Conservation (phyloP, 176 grass and related monocot genomes). For the Bromus sterilis region DNA sequence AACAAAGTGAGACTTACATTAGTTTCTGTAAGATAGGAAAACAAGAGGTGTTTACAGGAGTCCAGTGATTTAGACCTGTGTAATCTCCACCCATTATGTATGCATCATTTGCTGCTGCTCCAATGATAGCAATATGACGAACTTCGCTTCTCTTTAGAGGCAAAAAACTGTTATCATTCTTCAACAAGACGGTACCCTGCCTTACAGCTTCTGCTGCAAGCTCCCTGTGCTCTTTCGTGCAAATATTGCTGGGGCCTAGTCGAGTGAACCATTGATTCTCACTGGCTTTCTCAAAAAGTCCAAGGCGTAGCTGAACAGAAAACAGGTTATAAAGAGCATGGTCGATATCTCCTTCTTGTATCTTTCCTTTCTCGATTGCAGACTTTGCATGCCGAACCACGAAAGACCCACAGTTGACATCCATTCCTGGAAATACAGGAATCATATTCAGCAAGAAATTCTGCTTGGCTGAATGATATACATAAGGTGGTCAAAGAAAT, state of each 20-base stretch:
- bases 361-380: constrained; percentile 58
- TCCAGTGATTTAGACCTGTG: constrained; percentile 42
- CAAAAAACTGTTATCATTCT: constrained; percentile 70
- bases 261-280: constrained; percentile 31
- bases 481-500: neutral
- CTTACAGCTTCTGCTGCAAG: constrained; percentile 78
- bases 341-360: constrained; percentile 82
- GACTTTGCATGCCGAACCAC: constrained; percentile 56
- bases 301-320: constrained; percentile 74
- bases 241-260: constrained; percentile 58
- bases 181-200: constrained; percentile 79
- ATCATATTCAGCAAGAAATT: neutral
- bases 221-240: constrained; percentile 60
- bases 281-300: constrained; percentile 48
- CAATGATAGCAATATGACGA: constrained; percentile 53
- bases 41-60: neutral
- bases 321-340: constrained; percentile 83
- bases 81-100: constrained; percentile 73
- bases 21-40: neutral
- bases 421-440: constrained; percentile 66
- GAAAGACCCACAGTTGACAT: constrained; percentile 92
- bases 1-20: constrained; percentile 15
- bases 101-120: constrained; percentile 53
- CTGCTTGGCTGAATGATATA: neutral
- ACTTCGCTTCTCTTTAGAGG: constrained; percentile 56